Evolutionary conservation across 441 rosid genomes (phyloP), one percentile per base, ranked within the genome.

Genomic region (Aleurites moluccanus): DNA sequence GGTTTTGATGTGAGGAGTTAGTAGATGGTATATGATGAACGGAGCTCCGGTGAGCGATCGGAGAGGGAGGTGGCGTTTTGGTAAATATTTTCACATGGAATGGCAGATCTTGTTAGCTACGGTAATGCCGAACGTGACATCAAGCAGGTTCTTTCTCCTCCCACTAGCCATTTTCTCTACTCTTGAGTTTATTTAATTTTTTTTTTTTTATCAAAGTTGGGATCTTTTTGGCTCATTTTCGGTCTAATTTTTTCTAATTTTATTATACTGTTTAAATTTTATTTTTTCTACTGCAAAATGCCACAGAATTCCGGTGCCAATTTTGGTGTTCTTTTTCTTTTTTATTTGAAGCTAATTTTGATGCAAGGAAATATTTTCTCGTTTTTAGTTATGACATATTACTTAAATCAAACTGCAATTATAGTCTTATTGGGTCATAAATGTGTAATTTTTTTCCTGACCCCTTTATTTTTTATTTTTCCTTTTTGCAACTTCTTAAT

Each of bases 21-120:
- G 88, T 77, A 73, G 80, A 78, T 80, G 80, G 87, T 86, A 77
- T 91, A 94, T 84, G 88, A 94, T 91, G 97, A 91, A 86, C 92
- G 95, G 97, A 81, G 84, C 88, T 80, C 86, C 82, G 81, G 85
- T 59, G 86, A 85, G 85, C 80, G 88, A 90, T 89, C 95, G 91
- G 79, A 88, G 92, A 84, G 88, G 91, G 87, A 81, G 92, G 87
- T 88, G 88, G 80, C 73, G 82, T 75, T 85, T 82, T 78, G 86
- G 91, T 87, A 82, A 85, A 80, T 78, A 77, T 82, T 75, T 86
- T 80, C 97, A 86, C 92, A 94, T 94, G 97, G 98, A 94, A 94
- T 94, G 97, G 97, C 94, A 88, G 95, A 94, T 92, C 97, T 89
- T 88, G 88, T 84, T 89, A 86, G 89, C 88, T 89, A 85, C 86